phyloP scores from a whole-genome alignment of 208 protist genomes.

The Trypanosoma conorhini region DNA sequence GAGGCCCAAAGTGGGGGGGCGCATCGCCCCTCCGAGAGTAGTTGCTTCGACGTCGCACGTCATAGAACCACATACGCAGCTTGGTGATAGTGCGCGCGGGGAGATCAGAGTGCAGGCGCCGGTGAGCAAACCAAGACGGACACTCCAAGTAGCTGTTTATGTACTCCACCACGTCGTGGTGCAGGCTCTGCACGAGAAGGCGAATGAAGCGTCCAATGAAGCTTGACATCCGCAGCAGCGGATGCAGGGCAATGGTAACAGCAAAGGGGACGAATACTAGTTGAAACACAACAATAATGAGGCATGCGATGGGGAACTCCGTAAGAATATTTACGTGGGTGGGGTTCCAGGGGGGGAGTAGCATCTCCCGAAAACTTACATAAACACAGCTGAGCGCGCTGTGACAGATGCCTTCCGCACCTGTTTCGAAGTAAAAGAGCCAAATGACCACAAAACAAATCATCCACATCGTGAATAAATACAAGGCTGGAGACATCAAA shows the following conservation, averaged over 20 bases:
- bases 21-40: too few species aligned
- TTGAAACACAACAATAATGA: slow-evolving; percentile 60
- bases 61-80: slow-evolving; percentile 56
- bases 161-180: slow-evolving; percentile 73
- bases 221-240: slow-evolving; percentile 66
- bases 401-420: slow-evolving; percentile 33
- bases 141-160: slow-evolving; percentile 78
- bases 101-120: slow-evolving; percentile 44
- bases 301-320: slow-evolving; percentile 49
- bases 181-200: slow-evolving; percentile 66
- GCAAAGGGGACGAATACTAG: slow-evolving; percentile 64
- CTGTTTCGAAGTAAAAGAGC: slow-evolving; percentile 32
- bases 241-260: slow-evolving; percentile 56
- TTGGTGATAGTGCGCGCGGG: slow-evolving; percentile 40
- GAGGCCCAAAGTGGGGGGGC: too few species aligned
- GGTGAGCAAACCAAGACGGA: slow-evolving; percentile 59
- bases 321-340: slow-evolving; percentile 39
- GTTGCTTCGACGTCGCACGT: background rate
- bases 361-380: slow-evolving; percentile 60
- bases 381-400: slow-evolving; percentile 40
- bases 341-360: slow-evolving; percentile 57
- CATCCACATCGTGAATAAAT: slow-evolving; percentile 70
- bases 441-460: slow-evolving; percentile 68
- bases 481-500: slow-evolving; percentile 50
- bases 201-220: slow-evolving; percentile 78